Evolutionary conservation across 257 asterid genomes (phyloP).

Genomic region (Ocimum tenuiflorum): DNA sequence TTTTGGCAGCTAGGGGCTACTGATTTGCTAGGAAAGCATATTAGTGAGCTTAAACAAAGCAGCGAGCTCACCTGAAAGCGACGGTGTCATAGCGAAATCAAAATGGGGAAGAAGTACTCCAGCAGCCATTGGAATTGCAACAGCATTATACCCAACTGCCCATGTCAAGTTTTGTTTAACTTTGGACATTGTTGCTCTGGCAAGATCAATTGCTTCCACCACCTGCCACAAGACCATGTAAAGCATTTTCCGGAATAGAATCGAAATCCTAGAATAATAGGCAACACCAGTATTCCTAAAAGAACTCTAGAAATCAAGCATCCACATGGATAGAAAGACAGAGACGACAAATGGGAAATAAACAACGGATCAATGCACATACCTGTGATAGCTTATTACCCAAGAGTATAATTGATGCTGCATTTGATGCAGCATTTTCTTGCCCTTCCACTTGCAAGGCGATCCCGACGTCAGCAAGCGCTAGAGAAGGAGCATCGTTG

Average conservation of each 20-base stretch:
- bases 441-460: constrained; percentile 90
- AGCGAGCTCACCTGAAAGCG: constrained; percentile 57
- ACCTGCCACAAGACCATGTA: constrained; percentile 42
- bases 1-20: no score
- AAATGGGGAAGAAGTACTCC: constrained; percentile 81
- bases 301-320: not conserved
- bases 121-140: constrained; percentile 92
- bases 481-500: constrained; percentile 96
- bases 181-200: constrained; percentile 81
- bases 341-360: no score
- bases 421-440: constrained; percentile 97
- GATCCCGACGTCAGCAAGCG: constrained; percentile 94
- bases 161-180: constrained; percentile 87
- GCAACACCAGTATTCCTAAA: not conserved
- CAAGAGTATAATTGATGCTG: constrained; percentile 85
- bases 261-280: constrained; percentile 2
- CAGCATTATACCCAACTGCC: constrained; percentile 85
- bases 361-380: not conserved
- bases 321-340: not conserved
- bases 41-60: no score
- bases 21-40: no score
- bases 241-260: constrained; percentile 9
- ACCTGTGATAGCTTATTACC: constrained; percentile 94
- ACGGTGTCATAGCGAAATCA: constrained; percentile 97
- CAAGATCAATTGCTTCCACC: constrained; percentile 82